Evolutionary conservation across 2,329 filamentous ascomycete genomes (phyloP).

Genomic region (Monilinia laxa): DNA sequence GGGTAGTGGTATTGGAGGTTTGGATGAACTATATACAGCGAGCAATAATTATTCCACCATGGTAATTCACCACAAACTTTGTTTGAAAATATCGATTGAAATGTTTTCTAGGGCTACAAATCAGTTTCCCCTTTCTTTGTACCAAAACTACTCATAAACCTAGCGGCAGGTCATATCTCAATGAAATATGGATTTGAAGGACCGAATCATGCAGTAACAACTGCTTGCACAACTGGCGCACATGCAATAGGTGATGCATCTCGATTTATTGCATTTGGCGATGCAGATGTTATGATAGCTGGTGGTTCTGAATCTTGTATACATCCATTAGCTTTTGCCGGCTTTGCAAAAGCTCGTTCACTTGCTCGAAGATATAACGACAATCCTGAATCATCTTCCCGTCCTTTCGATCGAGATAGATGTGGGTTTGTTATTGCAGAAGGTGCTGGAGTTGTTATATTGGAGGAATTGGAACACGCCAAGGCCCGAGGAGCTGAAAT

Average conservation of each 20-base stretch:
- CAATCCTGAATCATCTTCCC: slow-evolving; percentile 66
- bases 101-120: slow-evolving; percentile 68
- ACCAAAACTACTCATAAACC: slow-evolving; percentile 87
- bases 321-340: slow-evolving; percentile 87
- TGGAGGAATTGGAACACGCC: slow-evolving; percentile 91
- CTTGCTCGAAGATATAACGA: slow-evolving; percentile 80
- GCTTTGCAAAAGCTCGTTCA: slow-evolving; percentile 85
- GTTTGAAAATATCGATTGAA: slow-evolving; percentile 29
- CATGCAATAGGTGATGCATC: slow-evolving; percentile 93
- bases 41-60: slow-evolving; percentile 44
- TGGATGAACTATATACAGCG: slow-evolving; percentile 86
- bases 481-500: slow-evolving; percentile 74
- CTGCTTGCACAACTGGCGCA: slow-evolving; percentile 92
- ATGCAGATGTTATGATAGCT: slow-evolving; percentile 95
- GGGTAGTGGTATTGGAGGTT: slow-evolving; percentile 91
- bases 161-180: slow-evolving; percentile 90
- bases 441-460: slow-evolving; percentile 80
- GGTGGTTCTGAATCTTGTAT: slow-evolving; percentile 94
- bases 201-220: slow-evolving; percentile 89
- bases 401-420: slow-evolving; percentile 81
- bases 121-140: slow-evolving; percentile 94
- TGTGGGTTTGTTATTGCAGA: slow-evolving; percentile 91
- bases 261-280: slow-evolving; percentile 86
- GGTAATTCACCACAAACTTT: slow-evolving; percentile 13
- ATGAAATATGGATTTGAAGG: slow-evolving; percentile 89